phyloP scores from a whole-genome alignment of 805 yeast species.

The Hanseniaspora vineae region DNA sequence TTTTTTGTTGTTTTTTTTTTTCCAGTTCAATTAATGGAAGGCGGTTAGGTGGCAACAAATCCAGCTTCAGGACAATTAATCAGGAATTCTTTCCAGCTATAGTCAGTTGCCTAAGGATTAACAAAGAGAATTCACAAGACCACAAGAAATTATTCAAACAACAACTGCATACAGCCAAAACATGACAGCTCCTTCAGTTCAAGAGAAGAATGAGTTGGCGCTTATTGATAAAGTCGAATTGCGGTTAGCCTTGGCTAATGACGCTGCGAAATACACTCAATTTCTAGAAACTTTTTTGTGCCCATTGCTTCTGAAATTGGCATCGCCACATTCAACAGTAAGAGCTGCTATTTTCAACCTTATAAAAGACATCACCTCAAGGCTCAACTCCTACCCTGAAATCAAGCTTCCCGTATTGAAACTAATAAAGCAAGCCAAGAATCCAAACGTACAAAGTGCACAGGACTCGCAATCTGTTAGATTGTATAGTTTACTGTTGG shows the following conservation, averaged over 20 bases:
- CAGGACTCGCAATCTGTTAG: conserved; percentile 39
- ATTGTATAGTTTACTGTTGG: conserved; percentile 49
- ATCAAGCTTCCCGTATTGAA: conserved; percentile 54
- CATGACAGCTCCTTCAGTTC: background rate
- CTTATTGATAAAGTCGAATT: conserved; percentile 71
- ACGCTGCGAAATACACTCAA: conserved; percentile 50
- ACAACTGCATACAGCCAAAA: too few relatives aligned
- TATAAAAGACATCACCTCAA: conserved; percentile 52
- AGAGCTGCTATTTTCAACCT: conserved; percentile 55
- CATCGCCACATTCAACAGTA: conserved; percentile 55
- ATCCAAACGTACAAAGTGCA: conserved; percentile 32
- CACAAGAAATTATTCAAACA: too few relatives aligned
- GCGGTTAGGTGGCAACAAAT: too few relatives aligned
- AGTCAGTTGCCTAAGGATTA: too few relatives aligned
- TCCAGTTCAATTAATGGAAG: too few relatives aligned
- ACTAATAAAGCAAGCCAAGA: conserved; percentile 49
- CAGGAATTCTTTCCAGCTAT: too few relatives aligned
- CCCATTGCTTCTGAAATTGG: conserved; percentile 67
- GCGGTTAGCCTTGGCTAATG: conserved; percentile 61
- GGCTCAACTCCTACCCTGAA: conserved; percentile 42
- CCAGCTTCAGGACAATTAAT: too few relatives aligned
- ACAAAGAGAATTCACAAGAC: too few relatives aligned
- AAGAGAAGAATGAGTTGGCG: conserved; percentile 37
- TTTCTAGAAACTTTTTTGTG: conserved; percentile 51
- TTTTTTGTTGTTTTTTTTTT: background rate